Percentiles rank a stretch among this genome's conserved stretches.
Conservation (phyloP, 1,139 yeast species). For the Taiozyma onychis region DNA sequence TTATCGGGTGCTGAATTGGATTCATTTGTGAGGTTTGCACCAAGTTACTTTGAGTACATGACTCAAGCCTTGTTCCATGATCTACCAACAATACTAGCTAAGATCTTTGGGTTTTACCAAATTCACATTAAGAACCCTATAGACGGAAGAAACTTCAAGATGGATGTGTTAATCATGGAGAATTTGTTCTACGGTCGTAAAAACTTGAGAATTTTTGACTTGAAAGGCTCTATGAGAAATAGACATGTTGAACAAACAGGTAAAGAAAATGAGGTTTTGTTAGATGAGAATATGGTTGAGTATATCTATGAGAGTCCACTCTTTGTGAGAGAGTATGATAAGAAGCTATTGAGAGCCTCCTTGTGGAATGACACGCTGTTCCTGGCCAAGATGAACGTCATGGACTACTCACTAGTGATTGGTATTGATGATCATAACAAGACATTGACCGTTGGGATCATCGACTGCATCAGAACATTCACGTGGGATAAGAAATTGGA, state of each 20-base stretch:
- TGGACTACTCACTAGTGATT: conserved; percentile 95
- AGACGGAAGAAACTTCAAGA: conserved; percentile 70
- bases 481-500: conserved; percentile 99
- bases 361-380: conserved; percentile 93
- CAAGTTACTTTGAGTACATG: conserved; percentile 93
- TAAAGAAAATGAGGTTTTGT: conserved; percentile 83
- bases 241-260: conserved; percentile 97
- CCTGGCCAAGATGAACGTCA: conserved; percentile 94
- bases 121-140: conserved; percentile 77
- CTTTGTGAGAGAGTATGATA: conserved; percentile 90
- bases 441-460: conserved; percentile 84
- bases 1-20: conserved; percentile 85
- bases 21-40: conserved; percentile 92
- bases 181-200: conserved; percentile 82
- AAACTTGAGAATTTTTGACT: conserved; percentile 83
- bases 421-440: conserved; percentile 72
- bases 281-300: conserved; percentile 98
- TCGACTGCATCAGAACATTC: conserved; percentile 91
- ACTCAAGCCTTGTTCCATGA: conserved; percentile 94
- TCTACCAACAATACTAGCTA: conserved; percentile 88
- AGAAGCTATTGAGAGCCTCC: conserved; percentile 77
- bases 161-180: conserved; percentile 96
- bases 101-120: conserved; percentile 93
- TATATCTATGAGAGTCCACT: conserved; percentile 94
- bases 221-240: conserved; percentile 97